Base-by-base conservation (phyloP, 2,329 filamentous ascomycete genomes). In the Zasmidium angulare region DNA sequence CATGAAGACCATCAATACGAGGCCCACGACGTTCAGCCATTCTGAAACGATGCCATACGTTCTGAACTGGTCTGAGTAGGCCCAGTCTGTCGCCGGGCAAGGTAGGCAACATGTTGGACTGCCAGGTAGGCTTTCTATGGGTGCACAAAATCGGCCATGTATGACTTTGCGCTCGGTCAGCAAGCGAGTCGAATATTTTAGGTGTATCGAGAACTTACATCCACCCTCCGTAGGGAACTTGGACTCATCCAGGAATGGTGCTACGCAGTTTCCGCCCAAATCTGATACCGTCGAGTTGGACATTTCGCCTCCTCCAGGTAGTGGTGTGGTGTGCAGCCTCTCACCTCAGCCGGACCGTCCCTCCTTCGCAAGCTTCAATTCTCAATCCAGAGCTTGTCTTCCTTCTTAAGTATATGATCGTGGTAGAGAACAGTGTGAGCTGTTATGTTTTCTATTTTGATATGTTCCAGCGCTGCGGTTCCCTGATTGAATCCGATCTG, bases 51-150 rank as follows among this genome's bases (percentile, higher is more conserved):
- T 75, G 21, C 86, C 87, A 68, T 91, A 80, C 29, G 76, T 75
- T 40, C 77, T 71, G 68, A 87, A 84, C 21, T 83, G 77, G 60
- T 84, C 77, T 21, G 82, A 80, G 67, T 88, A 89, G 46, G 84
- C 76, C 88, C 89, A 98, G 58, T 93, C 85, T 11, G 89, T 89
- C 70, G 90, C 82, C 29, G 95, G 95, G 74, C 95, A 99, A 62
- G 95, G 95, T 58, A 99, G 76, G 74, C 95, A 99, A 75, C 95
- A 99, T 36, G 79, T 80, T 3, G 86, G 67, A 36, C 80, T 79
- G 11, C 77, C 74, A 4, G 78, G 71, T 22, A 83, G 65, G 3
- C 69, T 57, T 9, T 74, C 63, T 10, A 83, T 66, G 0, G 73
- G 66, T 49, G 84, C 77, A 73, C 83, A 90, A 64, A 87, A 81